Conservation (phyloP, 495 filamentous ascomycete species). For the Niebla homalea region DNA sequence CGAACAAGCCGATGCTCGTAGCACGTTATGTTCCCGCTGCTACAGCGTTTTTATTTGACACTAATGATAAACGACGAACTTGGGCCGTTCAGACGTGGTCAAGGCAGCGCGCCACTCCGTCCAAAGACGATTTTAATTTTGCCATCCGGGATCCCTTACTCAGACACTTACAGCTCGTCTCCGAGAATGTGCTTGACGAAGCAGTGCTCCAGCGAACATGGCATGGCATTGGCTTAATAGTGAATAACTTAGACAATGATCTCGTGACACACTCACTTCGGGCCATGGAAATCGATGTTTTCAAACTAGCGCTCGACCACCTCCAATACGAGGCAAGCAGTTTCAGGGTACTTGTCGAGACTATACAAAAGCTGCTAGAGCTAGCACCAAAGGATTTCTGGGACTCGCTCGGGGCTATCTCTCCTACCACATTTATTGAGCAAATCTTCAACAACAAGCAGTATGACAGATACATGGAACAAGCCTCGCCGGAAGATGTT, state of each 20-base stretch:
- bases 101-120: conserved; percentile 42
- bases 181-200: conserved; percentile 30
- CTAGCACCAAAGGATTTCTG: conserved; percentile 70
- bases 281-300: conserved; percentile 66
- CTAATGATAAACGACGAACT: conserved; percentile 38
- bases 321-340: conserved; percentile 46
- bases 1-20: conserved; percentile 55
- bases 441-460: conserved; percentile 60
- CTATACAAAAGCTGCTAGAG: conserved; percentile 52
- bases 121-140: conserved; percentile 65
- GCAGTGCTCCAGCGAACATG: conserved; percentile 53
- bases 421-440: conserved; percentile 59
- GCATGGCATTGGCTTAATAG: conserved; percentile 57
- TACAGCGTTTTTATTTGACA: conserved; percentile 65
- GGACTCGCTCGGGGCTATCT: conserved; percentile 69
- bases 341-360: conserved; percentile 48
- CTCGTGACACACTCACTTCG: conserved; percentile 66
- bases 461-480: conserved; percentile 45
- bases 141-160: conserved; percentile 55
- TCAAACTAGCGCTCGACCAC: conserved; percentile 62
- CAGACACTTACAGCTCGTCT: conserved; percentile 21
- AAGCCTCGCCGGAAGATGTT: conserved; percentile 40
- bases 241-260: conserved; percentile 55
- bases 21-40: conserved; percentile 62
- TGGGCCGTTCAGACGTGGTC: conserved; percentile 63